A percentile compares a stretch with the other conserved stretches of the same genome.
phyloP scores from a whole-genome alignment of 805 yeast genomes.

The Pichia scutulata region DNA sequence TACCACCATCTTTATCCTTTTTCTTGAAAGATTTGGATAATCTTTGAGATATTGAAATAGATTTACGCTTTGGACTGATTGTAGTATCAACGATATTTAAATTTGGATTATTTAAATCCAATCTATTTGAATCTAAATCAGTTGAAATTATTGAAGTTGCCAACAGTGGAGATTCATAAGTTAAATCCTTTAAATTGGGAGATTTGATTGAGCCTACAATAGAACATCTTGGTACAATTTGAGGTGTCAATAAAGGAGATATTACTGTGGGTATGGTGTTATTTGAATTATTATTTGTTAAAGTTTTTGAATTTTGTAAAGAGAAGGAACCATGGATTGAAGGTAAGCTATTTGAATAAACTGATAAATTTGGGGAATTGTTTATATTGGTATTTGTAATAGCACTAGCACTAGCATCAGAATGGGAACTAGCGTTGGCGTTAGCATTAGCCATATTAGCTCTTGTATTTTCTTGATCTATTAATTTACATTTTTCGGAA shows the following conservation, averaged over 20 bases:
- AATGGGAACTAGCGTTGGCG: too few relatives aligned
- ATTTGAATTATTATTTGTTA: background rate
- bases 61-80: background rate
- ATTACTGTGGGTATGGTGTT: conserved; percentile 12
- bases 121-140: conserved; percentile 26
- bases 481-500: conserved; percentile 23
- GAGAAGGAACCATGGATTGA: conserved; percentile 12
- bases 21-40: background rate
- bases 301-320: conserved; percentile 2
- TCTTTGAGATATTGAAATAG: conserved; percentile 2
- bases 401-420: background rate
- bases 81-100: background rate
- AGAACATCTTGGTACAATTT: conserved; percentile 13
- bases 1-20: background rate
- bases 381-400: background rate
- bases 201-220: conserved; percentile 15
- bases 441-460: background rate
- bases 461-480: conserved; percentile 21
- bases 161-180: conserved; percentile 28
- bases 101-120: conserved; percentile 22
- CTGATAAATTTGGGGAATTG: conserved; percentile 19
- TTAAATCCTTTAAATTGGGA: conserved; percentile 20
- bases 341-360: conserved; percentile 12
- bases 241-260: conserved; percentile 28
- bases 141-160: conserved; percentile 10